Base-by-base conservation (phyloP, 1,284 basidiomycete species). In the Fomitopsis betulina region DNA sequence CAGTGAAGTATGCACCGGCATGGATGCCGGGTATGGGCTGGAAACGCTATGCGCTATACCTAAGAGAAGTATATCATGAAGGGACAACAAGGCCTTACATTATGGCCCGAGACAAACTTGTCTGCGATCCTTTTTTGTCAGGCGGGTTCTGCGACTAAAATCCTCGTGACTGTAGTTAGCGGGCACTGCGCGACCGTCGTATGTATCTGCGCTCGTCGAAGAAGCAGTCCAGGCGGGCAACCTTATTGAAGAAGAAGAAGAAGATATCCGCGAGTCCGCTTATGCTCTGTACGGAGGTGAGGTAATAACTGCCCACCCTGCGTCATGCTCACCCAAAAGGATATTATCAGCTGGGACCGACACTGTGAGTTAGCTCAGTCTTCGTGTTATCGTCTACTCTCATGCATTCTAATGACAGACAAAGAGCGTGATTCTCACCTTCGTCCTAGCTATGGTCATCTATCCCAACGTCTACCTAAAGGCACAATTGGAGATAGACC, bases 401-500 rank as follows among this genome's bases (percentile, higher is more conserved):
- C 19, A 23, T 12, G 8, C 35, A 10, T 3, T 9, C 4, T 30
- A 30, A 5, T 3, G 1, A 30, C 27, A 56, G 55, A 27, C 45
- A 1, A 43, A 25, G 19, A 33, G 33, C 1, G 25, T 25, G 9
- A 8, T 56, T 4, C 15, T 38, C 2, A 42, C 55, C 8, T 57
- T 57, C 38, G 0, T 57, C 5, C 23, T 57, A 27, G 55, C 55
- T 1, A 52, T 53, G 49, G 25, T 30, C 21, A 30, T 57, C 6
- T 21, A 52, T 43, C 55, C 55, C 2, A 37, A 52, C 0, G 66
- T 58, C 57, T 58, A 12, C 64, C 63, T 63, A 4, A 57, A 51
- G 19, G 49, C 42, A 30, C 55, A 37, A 30, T 27, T 37, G 1
- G 49, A 57, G 21, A 17, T 53, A 5, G 51, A 51, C 37, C 25